Evolutionary conservation across 805 yeast species (phyloP).

Genomic region (Spathaspora hagerdaliae): DNA sequence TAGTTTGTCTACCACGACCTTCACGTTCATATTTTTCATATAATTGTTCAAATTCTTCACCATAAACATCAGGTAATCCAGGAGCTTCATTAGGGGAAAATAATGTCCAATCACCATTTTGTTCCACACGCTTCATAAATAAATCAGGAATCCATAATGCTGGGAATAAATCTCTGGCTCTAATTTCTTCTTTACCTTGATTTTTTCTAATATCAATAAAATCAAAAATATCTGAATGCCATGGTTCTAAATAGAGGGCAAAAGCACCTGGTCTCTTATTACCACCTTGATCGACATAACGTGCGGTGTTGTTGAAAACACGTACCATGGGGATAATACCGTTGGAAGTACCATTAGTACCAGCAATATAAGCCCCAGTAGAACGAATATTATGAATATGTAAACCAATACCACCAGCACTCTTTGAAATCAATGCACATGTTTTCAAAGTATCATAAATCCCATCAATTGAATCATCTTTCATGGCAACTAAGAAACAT

Average conservation of each 20-base stretch:
- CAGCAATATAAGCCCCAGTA: slow-evolving; percentile 59
- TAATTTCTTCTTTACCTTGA: slow-evolving; percentile 61
- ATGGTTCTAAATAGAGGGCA: slow-evolving; percentile 58
- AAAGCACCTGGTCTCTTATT: slow-evolving; percentile 65
- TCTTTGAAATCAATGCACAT: slow-evolving; percentile 58
- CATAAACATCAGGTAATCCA: slow-evolving; percentile 51
- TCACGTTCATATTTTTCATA: slow-evolving; percentile 50
- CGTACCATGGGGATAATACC: slow-evolving; percentile 62
- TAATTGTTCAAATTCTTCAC: slow-evolving; percentile 51
- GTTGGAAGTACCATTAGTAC: slow-evolving; percentile 60
- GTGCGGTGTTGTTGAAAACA: slow-evolving; percentile 60
- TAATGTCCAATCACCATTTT: slow-evolving; percentile 52
- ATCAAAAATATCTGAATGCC: slow-evolving; percentile 60
- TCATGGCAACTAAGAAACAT: slow-evolving; percentile 61
- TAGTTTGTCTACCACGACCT: slow-evolving; percentile 45
- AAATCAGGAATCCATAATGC: slow-evolving; percentile 63
- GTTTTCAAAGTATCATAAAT: slow-evolving; percentile 58
- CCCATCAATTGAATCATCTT: slow-evolving; percentile 61
- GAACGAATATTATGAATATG: slow-evolving; percentile 58
- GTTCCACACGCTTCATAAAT: slow-evolving; percentile 59
- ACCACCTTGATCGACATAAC: slow-evolving; percentile 65
- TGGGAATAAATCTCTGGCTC: slow-evolving; percentile 61
- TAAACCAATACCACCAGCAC: slow-evolving; percentile 63
- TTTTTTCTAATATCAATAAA: slow-evolving; percentile 58
- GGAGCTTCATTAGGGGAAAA: slow-evolving; percentile 60